phyloP scores from a whole-genome alignment of 1,284 basidiomycete genomes.

The Dichomitus squalens region DNA sequence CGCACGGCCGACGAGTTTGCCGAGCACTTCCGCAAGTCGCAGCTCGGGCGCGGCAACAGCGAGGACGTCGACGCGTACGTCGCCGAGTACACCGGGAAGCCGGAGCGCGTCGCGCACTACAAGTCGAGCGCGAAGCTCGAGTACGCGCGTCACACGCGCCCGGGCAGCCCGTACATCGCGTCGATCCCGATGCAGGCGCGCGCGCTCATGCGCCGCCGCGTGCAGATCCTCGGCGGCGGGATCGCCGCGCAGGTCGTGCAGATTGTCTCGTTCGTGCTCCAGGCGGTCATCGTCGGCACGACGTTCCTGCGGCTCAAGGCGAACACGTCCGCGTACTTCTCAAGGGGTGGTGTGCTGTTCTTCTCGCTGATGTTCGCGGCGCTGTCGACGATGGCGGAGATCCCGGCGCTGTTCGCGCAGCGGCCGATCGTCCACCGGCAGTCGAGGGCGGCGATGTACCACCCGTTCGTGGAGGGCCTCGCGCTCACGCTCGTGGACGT shows the following conservation, averaged over 20 bases:
- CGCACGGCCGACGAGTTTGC: conserved; percentile 53
- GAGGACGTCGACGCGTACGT: conserved; percentile 49
- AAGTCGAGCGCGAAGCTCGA: conserved; percentile 52
- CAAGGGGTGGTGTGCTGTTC: conserved; percentile 78
- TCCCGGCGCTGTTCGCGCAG: conserved; percentile 71
- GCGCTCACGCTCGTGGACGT: conserved; percentile 74
- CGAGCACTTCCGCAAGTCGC: conserved; percentile 46
- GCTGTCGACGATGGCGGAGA: conserved; percentile 68
- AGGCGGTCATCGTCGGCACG: conserved; percentile 77
- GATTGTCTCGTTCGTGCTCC: conserved; percentile 51
- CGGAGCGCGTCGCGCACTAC: conserved; percentile 40
- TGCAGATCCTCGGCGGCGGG: conserved; percentile 71
- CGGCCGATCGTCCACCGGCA: conserved; percentile 73
- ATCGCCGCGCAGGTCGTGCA: conserved; percentile 42
- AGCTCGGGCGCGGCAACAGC: conserved; percentile 41
- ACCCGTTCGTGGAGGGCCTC: conserved; percentile 66
- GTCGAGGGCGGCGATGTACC: conserved; percentile 61
- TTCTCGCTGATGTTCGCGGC: conserved; percentile 64
- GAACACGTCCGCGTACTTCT: conserved; percentile 72
- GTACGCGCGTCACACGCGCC: conserved; percentile 40
- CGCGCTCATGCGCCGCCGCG: conserved; percentile 64
- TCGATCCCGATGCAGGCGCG: conserved; percentile 56
- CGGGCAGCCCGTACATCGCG: conserved; percentile 35
- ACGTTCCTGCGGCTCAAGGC: conserved; percentile 70
- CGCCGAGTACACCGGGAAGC: conserved; percentile 36